Conservation (phyloP, 495 filamentous ascomycete genomes). For the Penicillium argentinense region DNA sequence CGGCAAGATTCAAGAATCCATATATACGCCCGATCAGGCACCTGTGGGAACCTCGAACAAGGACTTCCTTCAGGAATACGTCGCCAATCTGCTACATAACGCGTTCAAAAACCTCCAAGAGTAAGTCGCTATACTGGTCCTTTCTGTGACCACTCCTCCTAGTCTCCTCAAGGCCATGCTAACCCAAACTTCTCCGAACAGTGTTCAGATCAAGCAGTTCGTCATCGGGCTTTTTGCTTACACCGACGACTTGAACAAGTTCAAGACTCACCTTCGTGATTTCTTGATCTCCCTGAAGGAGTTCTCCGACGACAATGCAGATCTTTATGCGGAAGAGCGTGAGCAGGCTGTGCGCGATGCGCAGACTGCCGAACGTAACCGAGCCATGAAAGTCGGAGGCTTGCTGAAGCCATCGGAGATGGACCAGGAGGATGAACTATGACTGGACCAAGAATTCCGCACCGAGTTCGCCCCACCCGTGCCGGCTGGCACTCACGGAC, state of each 20-base stretch:
- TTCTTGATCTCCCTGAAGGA: slow-evolving; percentile 97
- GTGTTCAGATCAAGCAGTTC: slow-evolving; percentile 83
- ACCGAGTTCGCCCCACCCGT: slow-evolving; percentile 46
- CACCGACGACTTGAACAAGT: slow-evolving; percentile 79
- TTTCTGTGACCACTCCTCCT: not conserved
- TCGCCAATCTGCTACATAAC: slow-evolving; percentile 79
- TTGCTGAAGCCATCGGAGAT: slow-evolving; percentile 91
- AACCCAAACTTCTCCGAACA: slow-evolving; percentile 48
- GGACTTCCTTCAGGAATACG: slow-evolving; percentile 84
- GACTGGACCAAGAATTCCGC: slow-evolving; percentile 70
- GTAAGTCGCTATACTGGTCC: slow-evolving; percentile 52
- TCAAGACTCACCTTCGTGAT: slow-evolving; percentile 92
- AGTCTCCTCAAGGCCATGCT: not conserved
- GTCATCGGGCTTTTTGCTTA: slow-evolving; percentile 80
- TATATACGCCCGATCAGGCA: slow-evolving; percentile 81
- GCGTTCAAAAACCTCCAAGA: slow-evolving; percentile 92
- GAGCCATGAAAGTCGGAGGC: slow-evolving; percentile 88
- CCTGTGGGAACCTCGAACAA: slow-evolving; percentile 80
- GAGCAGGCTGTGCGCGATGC: slow-evolving; percentile 80
- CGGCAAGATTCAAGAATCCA: slow-evolving; percentile 86
- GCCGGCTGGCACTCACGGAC: slow-evolving; percentile 11
- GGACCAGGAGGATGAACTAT: slow-evolving; percentile 88
- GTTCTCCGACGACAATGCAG: slow-evolving; percentile 79
- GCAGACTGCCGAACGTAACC: slow-evolving; percentile 76
- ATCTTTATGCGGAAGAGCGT: slow-evolving; percentile 92